Conservation (phyloP, 768 basidiomycete species). For the Sporobolomyces roseus region DNA sequence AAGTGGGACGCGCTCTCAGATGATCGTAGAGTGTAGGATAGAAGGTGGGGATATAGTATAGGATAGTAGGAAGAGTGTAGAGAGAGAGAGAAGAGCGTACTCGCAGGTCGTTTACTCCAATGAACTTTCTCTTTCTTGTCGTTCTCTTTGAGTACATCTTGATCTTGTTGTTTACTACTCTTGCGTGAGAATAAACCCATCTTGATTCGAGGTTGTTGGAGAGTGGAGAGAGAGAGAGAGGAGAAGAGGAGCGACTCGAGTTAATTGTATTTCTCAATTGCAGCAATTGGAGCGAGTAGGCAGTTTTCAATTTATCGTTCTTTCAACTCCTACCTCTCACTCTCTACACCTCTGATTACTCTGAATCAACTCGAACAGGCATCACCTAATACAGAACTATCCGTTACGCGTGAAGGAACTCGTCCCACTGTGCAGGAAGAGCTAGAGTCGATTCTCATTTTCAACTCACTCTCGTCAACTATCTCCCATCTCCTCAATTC, state of each 20-base stretch:
- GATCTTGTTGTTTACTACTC: constrained; percentile 43
- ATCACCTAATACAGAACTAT: too few relatives aligned
- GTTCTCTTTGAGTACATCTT: constrained; percentile 42
- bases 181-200: constrained; percentile 49
- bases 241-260: too few relatives aligned
- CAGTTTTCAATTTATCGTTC: background rate
- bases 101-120: constrained; percentile 49
- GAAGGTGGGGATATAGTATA: too few relatives aligned
- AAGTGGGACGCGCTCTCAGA: too few relatives aligned
- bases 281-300: too few relatives aligned
- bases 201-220: background rate
- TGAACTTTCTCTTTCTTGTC: constrained; percentile 47
- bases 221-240: background rate
- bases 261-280: too few relatives aligned
- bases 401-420: background rate
- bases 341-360: background rate
- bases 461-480: too few relatives aligned
- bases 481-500: too few relatives aligned
- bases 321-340: background rate
- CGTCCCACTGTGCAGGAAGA: too few relatives aligned
- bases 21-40: too few relatives aligned
- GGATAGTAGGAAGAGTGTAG: background rate
- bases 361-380: background rate
- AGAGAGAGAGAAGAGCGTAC: constrained; percentile 39
- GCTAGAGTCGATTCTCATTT: too few relatives aligned